These are phyloP conservation scores for Aspergillus terreus DNA, from an alignment of 2,329 filamentous ascomycete species.

Conservation along the genomic window DNA sequence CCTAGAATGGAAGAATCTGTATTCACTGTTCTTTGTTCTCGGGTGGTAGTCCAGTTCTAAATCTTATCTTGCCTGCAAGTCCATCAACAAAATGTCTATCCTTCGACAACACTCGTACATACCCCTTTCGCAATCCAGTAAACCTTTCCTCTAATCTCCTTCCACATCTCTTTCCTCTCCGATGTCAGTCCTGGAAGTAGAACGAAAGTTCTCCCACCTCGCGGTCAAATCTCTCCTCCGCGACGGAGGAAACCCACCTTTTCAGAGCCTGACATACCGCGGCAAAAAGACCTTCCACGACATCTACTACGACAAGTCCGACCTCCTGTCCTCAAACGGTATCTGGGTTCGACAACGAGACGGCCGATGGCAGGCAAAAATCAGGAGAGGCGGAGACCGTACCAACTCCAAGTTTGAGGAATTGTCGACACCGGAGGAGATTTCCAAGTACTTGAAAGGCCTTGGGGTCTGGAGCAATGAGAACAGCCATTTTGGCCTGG, in stretches of 20 bases:
- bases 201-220: constrained; percentile 1
- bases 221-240: neutral
- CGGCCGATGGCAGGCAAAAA: constrained; percentile 4
- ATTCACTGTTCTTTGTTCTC: no score
- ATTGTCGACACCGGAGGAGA: neutral
- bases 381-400: neutral
- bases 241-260: neutral
- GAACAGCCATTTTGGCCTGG: no score
- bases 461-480: no score
- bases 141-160: no score
- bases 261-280: neutral
- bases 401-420: constrained; percentile 3
- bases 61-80: no score
- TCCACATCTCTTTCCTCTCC: no score
- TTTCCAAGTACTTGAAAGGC: no score
- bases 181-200: constrained; percentile 3
- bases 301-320: constrained; percentile 2
- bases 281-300: constrained; percentile 3
- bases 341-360: constrained; percentile 5
- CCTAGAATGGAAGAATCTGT: no score
- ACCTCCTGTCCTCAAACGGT: neutral
- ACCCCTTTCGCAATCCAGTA: no score
- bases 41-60: no score
- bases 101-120: no score
- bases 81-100: no score